These are phyloP conservation scores for Rhizopogon sp. DNA, from an alignment of 768 basidiomycete genomes.

Conservation along the genomic window DNA sequence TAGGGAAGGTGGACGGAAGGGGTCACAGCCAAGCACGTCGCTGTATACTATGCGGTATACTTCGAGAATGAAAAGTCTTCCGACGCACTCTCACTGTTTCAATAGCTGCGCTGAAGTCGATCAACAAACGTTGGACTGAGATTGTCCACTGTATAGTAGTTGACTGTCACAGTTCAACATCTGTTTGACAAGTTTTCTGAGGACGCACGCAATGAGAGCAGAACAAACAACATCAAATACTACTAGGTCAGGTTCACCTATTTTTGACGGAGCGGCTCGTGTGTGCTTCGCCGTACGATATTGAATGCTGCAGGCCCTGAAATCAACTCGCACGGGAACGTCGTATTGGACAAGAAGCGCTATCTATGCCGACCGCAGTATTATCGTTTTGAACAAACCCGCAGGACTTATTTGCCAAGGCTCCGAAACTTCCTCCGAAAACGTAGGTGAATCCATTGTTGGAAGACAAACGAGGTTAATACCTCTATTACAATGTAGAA, in stretches of 20 bases:
- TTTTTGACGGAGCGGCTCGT: neutral
- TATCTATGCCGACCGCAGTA: conserved; percentile 49
- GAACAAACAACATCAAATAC: neutral
- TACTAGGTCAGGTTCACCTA: too few species aligned
- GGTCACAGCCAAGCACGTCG: too few species aligned
- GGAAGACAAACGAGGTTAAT: conserved; percentile 4
- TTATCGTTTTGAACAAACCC: conserved; percentile 60
- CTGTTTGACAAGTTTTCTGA: too few species aligned
- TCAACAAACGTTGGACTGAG: too few species aligned
- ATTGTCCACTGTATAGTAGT: too few species aligned
- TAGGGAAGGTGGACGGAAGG: too few species aligned
- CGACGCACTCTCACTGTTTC: too few species aligned
- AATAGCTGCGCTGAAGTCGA: too few species aligned
- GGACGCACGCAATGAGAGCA: too few species aligned
- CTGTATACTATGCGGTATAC: too few species aligned
- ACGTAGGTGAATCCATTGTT: conserved; percentile 3
- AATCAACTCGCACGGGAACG: conserved; percentile 4
- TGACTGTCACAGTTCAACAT: too few species aligned
- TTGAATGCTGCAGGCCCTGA: neutral
- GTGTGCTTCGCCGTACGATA: neutral
- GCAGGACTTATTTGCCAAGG: conserved; percentile 51
- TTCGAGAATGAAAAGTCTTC: too few species aligned
- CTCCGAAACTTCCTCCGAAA: conserved; percentile 15
- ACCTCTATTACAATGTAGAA: neutral
- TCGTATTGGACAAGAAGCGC: conserved; percentile 27